Conservation (phyloP, 2,329 filamentous ascomycete genomes). For the Colletotrichum sp. region DNA sequence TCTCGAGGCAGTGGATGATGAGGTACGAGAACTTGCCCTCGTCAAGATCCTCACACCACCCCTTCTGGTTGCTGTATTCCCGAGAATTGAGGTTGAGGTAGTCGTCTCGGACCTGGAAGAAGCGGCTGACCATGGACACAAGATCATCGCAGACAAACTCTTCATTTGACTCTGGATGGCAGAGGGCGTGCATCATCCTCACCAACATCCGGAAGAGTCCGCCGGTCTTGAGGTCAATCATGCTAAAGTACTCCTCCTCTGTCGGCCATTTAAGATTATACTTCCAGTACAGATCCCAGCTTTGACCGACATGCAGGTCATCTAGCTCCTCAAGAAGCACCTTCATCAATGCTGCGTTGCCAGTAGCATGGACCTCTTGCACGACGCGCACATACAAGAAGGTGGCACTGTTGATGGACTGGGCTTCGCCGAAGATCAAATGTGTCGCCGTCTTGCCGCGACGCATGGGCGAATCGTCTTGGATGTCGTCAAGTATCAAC, state of each 20-base stretch:
- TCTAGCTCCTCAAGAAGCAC: constrained; percentile 29
- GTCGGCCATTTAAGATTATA: constrained; percentile 22
- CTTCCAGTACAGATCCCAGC: constrained; percentile 31
- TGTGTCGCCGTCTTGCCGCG: constrained; percentile 38
- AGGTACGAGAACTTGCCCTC: constrained; percentile 31
- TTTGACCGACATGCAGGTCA: constrained; percentile 29
- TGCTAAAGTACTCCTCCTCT: constrained; percentile 29
- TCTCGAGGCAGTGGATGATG: neutral
- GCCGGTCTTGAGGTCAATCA: constrained; percentile 30
- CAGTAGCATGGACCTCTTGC: constrained; percentile 2
- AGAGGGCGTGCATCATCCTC: constrained; percentile 17
- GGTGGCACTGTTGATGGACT: constrained; percentile 40
- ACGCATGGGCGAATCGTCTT: constrained; percentile 38
- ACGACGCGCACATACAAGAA: constrained; percentile 31
- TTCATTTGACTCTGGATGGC: neutral
- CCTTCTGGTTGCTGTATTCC: constrained; percentile 39
- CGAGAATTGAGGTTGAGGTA: constrained; percentile 32
- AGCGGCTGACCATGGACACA: constrained; percentile 26
- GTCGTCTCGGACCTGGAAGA: constrained; percentile 38
- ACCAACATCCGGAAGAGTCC: constrained; percentile 24
- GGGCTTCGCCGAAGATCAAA: constrained; percentile 36
- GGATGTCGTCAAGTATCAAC: constrained; percentile 38
- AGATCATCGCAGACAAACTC: neutral
- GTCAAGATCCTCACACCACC: constrained; percentile 44
- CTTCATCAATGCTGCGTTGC: neutral